A percentile compares a stretch with the other conserved stretches of the same genome.
Conservation (phyloP, 306 rosid species). For the Casuarina cunninghamiana region DNA sequence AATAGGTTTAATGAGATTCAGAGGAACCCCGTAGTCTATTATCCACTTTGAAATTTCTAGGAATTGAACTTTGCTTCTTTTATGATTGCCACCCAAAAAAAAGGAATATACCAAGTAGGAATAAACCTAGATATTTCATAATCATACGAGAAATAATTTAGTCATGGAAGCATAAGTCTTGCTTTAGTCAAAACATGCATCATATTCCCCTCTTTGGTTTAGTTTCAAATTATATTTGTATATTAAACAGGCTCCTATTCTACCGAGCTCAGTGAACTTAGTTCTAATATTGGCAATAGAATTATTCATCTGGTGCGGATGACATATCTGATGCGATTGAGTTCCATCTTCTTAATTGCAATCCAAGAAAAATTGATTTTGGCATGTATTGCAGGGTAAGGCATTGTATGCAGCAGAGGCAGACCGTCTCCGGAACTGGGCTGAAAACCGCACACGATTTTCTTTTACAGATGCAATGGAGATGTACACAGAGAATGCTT, state of each 20-base stretch:
- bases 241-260: neutral
- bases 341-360: neutral
- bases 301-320: neutral
- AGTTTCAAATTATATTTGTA: too few species aligned
- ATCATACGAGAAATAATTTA: too few species aligned
- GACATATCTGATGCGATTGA: neutral
- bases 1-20: neutral
- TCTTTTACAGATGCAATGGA: constrained; percentile 94
- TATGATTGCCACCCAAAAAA: neutral
- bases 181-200: neutral
- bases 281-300: neutral
- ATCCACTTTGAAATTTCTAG: neutral
- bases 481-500: constrained; percentile 90
- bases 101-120: too few species aligned
- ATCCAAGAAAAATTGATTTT: constrained; percentile 4
- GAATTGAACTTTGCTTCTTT: neutral
- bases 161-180: neutral
- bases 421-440: constrained; percentile 91
- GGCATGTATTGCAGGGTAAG: constrained; percentile 57
- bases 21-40: neutral
- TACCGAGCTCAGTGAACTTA: neutral
- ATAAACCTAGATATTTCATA: too few species aligned
- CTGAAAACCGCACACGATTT: constrained; percentile 77
- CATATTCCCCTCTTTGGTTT: neutral
- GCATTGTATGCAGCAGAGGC: constrained; percentile 93